A percentile compares a stretch with the other conserved stretches of the same genome.
Evolutionary conservation across 2,329 filamentous ascomycete genomes (phyloP).

Genomic region (Pseudogymnoascus sp.): DNA sequence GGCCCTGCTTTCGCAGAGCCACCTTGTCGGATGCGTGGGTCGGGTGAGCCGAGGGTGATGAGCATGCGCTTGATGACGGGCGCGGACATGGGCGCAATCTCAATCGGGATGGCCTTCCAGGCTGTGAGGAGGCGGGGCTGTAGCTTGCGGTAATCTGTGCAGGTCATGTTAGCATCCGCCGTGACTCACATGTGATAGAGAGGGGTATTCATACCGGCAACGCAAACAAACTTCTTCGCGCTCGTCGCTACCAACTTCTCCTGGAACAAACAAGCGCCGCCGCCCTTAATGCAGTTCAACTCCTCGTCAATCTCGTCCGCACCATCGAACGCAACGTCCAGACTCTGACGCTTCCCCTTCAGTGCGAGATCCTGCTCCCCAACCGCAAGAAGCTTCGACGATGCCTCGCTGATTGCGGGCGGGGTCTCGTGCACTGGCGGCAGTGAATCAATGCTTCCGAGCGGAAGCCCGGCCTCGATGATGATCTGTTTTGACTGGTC

Average conservation of each 20-base stretch:
- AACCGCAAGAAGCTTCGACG: constrained; percentile 62
- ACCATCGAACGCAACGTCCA: constrained; percentile 92
- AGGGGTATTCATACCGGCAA: constrained; percentile 52
- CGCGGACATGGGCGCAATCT: constrained; percentile 80
- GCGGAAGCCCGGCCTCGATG: constrained; percentile 63
- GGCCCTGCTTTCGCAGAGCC: constrained; percentile 72
- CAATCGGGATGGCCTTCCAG: constrained; percentile 86
- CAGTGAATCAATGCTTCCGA: constrained; percentile 42
- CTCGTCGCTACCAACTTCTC: constrained; percentile 90
- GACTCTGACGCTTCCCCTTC: constrained; percentile 36
- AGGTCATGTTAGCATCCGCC: constrained; percentile 3
- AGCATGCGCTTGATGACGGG: constrained; percentile 68
- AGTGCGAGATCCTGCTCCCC: constrained; percentile 26
- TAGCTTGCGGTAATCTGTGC: constrained; percentile 80
- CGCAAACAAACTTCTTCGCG: constrained; percentile 77
- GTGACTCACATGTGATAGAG: not conserved
- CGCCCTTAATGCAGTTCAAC: constrained; percentile 95
- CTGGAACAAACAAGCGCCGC: constrained; percentile 94
- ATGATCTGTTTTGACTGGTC: constrained; percentile 87
- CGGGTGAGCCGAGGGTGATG: constrained; percentile 59
- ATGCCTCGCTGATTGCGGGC: constrained; percentile 29
- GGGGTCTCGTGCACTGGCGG: constrained; percentile 23
- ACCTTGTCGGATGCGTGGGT: constrained; percentile 64
- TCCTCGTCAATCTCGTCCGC: constrained; percentile 95
- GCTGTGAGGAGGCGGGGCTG: constrained; percentile 62